Evolutionary conservation across 2,329 filamentous ascomycete genomes (phyloP).

Genomic region (Pseudocercospora macadamiae): DNA sequence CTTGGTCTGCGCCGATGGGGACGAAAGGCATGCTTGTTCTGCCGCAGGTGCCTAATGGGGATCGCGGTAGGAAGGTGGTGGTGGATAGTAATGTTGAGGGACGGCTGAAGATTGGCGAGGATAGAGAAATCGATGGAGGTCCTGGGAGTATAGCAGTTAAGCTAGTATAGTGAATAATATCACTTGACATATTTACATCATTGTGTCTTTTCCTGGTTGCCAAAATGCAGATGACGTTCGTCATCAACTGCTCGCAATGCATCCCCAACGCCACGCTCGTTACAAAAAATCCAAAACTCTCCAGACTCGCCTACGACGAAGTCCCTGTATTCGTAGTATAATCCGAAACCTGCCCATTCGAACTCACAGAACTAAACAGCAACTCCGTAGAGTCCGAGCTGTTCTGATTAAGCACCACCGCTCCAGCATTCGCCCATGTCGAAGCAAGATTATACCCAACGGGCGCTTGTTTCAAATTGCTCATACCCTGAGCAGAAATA

Average conservation of each 20-base stretch:
- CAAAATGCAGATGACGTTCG: too few species aligned
- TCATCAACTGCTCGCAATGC: too few species aligned
- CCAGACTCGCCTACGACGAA: background rate
- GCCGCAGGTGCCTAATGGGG: slow-evolving; percentile 18
- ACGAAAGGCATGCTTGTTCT: slow-evolving; percentile 37
- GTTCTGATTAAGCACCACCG: background rate
- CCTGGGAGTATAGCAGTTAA: background rate
- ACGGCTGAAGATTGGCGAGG: background rate
- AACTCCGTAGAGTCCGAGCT: background rate
- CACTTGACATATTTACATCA: too few species aligned
- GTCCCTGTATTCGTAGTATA: background rate
- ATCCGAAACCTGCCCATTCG: background rate
- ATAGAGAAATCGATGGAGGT: background rate
- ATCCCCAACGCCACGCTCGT: background rate
- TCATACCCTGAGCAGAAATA: background rate
- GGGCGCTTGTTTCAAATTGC: background rate
- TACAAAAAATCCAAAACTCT: background rate
- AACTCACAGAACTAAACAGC: background rate
- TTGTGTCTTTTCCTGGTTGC: too few species aligned
- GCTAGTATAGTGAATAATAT: too few species aligned
- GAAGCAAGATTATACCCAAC: background rate
- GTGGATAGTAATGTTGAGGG: background rate
- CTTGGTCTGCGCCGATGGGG: slow-evolving; percentile 33
- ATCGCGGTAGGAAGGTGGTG: background rate
- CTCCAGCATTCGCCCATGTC: background rate